A percentile compares a stretch with the other conserved stretches of the same genome.
Evolutionary conservation across 345 rosid species (phyloP).

Genomic region (Leavenworthia alabamica): DNA sequence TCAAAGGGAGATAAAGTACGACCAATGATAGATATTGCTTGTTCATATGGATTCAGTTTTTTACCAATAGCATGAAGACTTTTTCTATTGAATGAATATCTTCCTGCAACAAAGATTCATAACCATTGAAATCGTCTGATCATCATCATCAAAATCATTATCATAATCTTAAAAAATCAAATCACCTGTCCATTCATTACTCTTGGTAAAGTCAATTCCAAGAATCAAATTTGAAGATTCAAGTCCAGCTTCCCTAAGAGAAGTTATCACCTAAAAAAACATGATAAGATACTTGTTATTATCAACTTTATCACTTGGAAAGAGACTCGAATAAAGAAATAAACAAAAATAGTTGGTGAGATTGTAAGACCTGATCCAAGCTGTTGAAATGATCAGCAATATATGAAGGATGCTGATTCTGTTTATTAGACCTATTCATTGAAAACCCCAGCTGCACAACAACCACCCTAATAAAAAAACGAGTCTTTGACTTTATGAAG

Average conservation of each 20-base stretch:
- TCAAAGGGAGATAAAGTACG: slow-evolving; percentile 81
- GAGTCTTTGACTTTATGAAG: not conserved
- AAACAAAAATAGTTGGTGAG: slow-evolving; percentile 3
- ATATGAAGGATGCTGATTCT: slow-evolving; percentile 28
- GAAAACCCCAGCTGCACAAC: not conserved
- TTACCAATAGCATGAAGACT: slow-evolving; percentile 73
- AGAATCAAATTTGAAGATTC: slow-evolving; percentile 74
- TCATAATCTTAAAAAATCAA: slow-evolving; percentile 27
- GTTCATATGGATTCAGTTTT: slow-evolving; percentile 76
- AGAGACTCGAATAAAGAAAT: not conserved
- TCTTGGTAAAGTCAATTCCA: slow-evolving; percentile 67
- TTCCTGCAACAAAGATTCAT: slow-evolving; percentile 40
- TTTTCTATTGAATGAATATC: slow-evolving; percentile 60
- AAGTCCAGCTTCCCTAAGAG: slow-evolving; percentile 62
- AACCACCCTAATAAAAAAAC: not conserved
- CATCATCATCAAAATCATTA: too few species aligned
- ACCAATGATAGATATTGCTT: slow-evolving; percentile 91
- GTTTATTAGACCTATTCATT: slow-evolving; percentile 23
- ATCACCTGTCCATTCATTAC: slow-evolving; percentile 70
- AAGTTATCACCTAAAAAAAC: slow-evolving; percentile 45
- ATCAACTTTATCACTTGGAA: not conserved
- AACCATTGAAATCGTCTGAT: not conserved
- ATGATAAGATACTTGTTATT: not conserved
- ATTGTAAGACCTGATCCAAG: slow-evolving; percentile 56
- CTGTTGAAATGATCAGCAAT: slow-evolving; percentile 65